Base-by-base conservation (phyloP, 1,284 basidiomycete species). In the Veloboletus limbatus region DNA sequence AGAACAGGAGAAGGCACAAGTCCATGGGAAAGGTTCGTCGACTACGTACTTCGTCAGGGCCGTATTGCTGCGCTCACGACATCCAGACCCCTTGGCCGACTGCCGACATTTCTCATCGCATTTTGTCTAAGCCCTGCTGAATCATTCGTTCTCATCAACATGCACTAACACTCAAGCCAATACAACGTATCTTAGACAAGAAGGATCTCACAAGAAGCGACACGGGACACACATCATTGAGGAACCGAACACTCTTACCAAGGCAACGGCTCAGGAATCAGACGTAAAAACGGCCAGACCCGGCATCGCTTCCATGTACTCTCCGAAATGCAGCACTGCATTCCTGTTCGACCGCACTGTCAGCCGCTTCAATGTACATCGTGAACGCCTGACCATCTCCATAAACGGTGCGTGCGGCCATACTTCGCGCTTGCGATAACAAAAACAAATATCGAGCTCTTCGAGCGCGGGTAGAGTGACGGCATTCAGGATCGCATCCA, bases 361-460 rank as follows among this genome's bases (percentile, higher is more conserved):
- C 25, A 64, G 28, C 37, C 43, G 49, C 49, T 51, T 53, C 40
- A 64, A 33, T 32, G 44, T 1, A 36, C 61, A 66, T 3, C 48
- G 51, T 8, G 65, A 64, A 7, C 62, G 61, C 5, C 6, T 9
- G 3, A 67, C 4, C 47, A 64, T 54, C 21, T 45, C 51, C 40
- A 56, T 31, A 24, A 64, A 64, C n/a, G 58, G 25, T 1, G 32
- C 31, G 14, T 68, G 62, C 0, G 66, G 62, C 62, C 62, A 64
- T 2, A 28, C 24, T 11, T 64, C 57, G 24, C 56, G 56, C 20
- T 61, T 61, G 13, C 59, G 59, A 22, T 53, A 60, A 25, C 61
- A 67, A 40, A 68, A 64, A 20, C 59, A 62, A 7, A 64, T 37
- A 13, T 68, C 62, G 17, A 64, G 51, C 20, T 67, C 66, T n/a